Evolutionary conservation across 2,329 filamentous ascomycete genomes (phyloP), one percentile per base, ranked within the genome.

Genomic region (Aureobasidium lini): DNA sequence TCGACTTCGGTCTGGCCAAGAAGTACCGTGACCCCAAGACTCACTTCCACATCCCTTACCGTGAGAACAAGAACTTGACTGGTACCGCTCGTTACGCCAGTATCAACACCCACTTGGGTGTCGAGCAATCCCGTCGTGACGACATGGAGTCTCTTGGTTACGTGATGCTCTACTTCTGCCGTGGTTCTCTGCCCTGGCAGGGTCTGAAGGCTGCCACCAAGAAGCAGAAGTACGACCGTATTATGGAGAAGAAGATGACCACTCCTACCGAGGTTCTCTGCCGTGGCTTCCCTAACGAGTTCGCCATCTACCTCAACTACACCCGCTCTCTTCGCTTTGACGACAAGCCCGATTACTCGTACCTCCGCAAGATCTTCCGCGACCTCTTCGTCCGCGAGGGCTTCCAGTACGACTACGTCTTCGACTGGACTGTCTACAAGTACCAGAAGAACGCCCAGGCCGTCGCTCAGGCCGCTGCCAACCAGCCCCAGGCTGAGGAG

Each of bases 221-320:
- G 86, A 96, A 96, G 87, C 93, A 97, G 81, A 99, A 99, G 82
- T 97, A 99, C 74, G 94, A 99, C 79, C 86, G 93, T 66, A 99
- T 99, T 79, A 97, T 97, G 93, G 94, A 99, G 84, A 99, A 99
- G 87, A 99, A 99, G 90, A 97, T 97, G 94, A 99, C 94, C 13
- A 99, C 94, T 3, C 92, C 94, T 8, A 97, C 93, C 68, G 93
- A 99, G 78, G 92, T 96, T 50, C 89, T 99, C 52, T 99, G 94
- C 86, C 91, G 93, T 75, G 94, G 94, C 67, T 97, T 99, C 82
- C 94, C 94, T 69, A 96, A 97, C 76, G 94, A 99, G 79, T 99
- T 99, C 70, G 92, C 93, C 80, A 97, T 97, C 76, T 99, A 99
- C 77, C 84, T 99, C 64, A 97, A 97, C 87, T 97, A 99, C 83